Base-by-base conservation (phyloP, 1,139 yeast species). In the Hyphopichia wangnamkhiaoensis region DNA sequence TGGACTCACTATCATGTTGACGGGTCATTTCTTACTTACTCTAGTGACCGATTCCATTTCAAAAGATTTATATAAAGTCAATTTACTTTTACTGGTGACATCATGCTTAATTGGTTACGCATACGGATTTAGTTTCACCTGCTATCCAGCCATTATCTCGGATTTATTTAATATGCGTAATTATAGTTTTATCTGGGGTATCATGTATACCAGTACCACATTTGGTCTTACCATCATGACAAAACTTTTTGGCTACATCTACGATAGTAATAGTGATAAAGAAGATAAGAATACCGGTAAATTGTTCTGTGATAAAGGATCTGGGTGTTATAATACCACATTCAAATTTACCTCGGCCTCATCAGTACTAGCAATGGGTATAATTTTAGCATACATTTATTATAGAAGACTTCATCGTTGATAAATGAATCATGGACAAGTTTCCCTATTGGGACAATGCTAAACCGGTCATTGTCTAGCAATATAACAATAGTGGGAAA, bases 131-230 rank as follows among this genome's bases (percentile, higher is more conserved):
- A 70, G 84, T 38, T 88, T 84, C 58, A 93, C 96, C 1, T 75
- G 89, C 5, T 85, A 80, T 57, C 96, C 96, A 0, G 84, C 93
- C 1, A 79, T 87, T 18, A 70, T 86, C 21, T 82, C 93, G 1
- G 96, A 89, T 49, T 67, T 80, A 12, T 88, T 87, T 63, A 91
- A 91, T 19, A 76, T 88, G 53, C 70, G 68, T 14, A 75, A 81
- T 29, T 87, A 86, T 57, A 82, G 90, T 38, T 84, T 89, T 30
- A 76, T 87, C 31, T 89, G 96, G 95, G 94, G 95, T 0, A 54
- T 82, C 21, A 65, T 83, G 48, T 80, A 84, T 20, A 79, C 85
- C 0, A 81, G 84, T 36, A 58, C 76, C 39, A 61, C 77, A 52
- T 50, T 63, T 37, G 71, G 71, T 0, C 54, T 65, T 32, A 49